Conservation (phyloP, 768 basidiomycete species). For the Leccinum pellstonianum region DNA sequence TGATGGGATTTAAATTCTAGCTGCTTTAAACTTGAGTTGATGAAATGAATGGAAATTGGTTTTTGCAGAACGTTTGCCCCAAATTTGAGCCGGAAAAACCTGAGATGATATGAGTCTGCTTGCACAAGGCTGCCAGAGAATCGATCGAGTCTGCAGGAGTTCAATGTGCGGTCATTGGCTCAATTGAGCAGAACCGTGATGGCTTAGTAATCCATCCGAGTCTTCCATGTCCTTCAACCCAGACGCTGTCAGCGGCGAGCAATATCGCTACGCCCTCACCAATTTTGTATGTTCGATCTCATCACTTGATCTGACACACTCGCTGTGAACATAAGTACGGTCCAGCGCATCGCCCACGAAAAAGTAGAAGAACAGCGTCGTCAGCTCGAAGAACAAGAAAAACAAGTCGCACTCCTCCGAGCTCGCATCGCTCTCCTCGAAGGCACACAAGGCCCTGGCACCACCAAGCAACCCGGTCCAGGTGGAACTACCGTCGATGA, state of each 20-base stretch:
- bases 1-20: background rate
- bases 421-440: constrained; percentile 73
- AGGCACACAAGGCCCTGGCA: constrained; percentile 36
- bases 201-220: background rate
- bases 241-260: constrained; percentile 50
- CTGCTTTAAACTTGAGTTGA: background rate
- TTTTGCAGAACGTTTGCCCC: background rate
- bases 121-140: too few species aligned
- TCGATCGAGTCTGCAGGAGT: too few species aligned
- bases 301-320: background rate
- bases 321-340: too few species aligned
- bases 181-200: too few species aligned
- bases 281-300: constrained; percentile 60
- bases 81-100: background rate
- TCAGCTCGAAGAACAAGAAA: constrained; percentile 82
- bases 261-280: constrained; percentile 80
- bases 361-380: constrained; percentile 80
- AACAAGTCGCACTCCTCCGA: constrained; percentile 72
- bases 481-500: constrained; percentile 76
- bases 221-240: constrained; percentile 1
- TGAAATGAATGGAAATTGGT: background rate
- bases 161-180: background rate
- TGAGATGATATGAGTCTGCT: too few species aligned
- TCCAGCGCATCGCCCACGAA: constrained; percentile 79
- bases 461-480: constrained; percentile 44